Base-by-base conservation (phyloP, 805 yeast genomes). In the Nakazawaea populi region DNA sequence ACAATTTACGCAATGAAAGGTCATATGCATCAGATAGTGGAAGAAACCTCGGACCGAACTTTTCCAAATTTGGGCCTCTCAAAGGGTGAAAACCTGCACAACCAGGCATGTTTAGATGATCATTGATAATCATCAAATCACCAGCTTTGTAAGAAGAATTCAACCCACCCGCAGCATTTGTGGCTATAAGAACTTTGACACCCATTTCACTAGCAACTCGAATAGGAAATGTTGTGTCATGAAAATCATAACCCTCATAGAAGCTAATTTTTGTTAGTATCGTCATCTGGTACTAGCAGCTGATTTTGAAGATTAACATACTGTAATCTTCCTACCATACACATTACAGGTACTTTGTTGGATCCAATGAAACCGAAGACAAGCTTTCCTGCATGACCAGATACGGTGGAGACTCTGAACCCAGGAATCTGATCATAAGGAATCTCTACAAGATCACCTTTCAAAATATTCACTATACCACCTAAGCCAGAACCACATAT, bases 161-260 rank as follows among this genome's bases (percentile, higher is more conserved):
- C 44, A 87, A 66, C 1, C 97, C 97, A 44, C 98, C 99, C 2
- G 97, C 96, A 1, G 99, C 99, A 67, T 92, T 92, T n/a, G 98
- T 92, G 8, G 85, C 95, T 28, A 92, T 72, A 42, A 92, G 72
- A 3, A 75, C 72, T 43, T 73, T 66, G 31, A 84, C 81, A 0
- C 85, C 89, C 59, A 91, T 68, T 40, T 71, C 64, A 47, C 80
- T 74, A 49, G 95, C 81, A 28, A 87, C 83, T 52, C 99, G 77
- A 14, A 92, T 74, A 0, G 97, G 97, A 64, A 89, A 87, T 0
- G 89, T 89, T 1, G 96, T 85, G 49, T 86, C 87, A 53, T 78
- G 80, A 56, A 90, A 80, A n/a, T 80, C 74, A 67, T 89, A 85
- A 1, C 99, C 99, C 67, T 92, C 99, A 63, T 92, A 92, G 56